Base-by-base conservation (phyloP, 805 yeast species). In the Metschnikowia orientalis region DNA sequence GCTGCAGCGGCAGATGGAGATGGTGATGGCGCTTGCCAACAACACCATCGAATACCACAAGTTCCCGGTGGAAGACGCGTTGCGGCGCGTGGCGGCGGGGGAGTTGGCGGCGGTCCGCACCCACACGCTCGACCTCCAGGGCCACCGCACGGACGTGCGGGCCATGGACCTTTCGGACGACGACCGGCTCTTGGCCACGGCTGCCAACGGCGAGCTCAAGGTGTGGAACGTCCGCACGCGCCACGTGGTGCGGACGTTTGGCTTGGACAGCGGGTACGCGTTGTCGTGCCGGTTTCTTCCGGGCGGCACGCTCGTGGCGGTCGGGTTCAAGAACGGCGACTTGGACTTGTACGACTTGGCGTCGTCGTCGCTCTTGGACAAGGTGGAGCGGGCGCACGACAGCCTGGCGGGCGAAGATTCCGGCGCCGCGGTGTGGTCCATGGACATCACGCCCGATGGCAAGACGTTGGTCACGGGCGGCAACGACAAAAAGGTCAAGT, bases 91-190 rank as follows among this genome's bases (percentile, higher is more conserved):
- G 22, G 48, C 49, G 17, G 53, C 59, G 8, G 62, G 63, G 22
- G 74, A 70, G 14, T 47, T 71, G 7, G 49, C 63, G 4, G 58
- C 79, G 1, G 59, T 55, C 3, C 78, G 72, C 43, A 60, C 68
- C 26, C 74, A 74, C 47, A 58, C 79, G 2, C 67, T 92, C 14
- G 95, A 88, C 30, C 58, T 77, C 25, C 71, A 75, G 33, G 99
- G 98, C 13, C 97, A 89, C 57, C 76, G 97, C 54, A 77, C 87
- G 2, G 99, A 92, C 57, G 71, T 90, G 17, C 73, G 98, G 48
- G 72, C 95, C 4, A 64, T 86, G 52, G 89, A 87, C 45, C 68
- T 92, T 21, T 82, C 95, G 36, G 75, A 78, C 34, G 96, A 90
- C 60, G 77, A 80, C 54, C 77, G 77, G 53, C 62, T 92, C 37